Percentiles rank a stretch among this genome's conserved stretches.
These are phyloP conservation scores for Entomortierella parvispora DNA, from an alignment of 192 early-diverging fungal genomes.

Conservation along the genomic window DNA sequence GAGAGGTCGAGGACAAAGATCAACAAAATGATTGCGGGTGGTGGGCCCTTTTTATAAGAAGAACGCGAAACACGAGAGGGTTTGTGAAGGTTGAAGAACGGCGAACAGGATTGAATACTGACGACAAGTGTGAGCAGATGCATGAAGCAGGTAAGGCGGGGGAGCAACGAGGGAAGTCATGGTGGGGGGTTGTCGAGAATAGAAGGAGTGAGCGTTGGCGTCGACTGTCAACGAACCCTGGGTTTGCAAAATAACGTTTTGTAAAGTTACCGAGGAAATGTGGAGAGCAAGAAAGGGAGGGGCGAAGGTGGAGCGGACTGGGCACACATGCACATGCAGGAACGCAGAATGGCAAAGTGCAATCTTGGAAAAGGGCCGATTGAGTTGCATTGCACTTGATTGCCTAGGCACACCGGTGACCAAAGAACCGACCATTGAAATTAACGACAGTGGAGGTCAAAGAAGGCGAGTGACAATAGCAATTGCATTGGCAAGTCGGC, in stretches of 20 bases:
- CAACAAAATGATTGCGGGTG: neutral
- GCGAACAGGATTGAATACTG: too few species aligned
- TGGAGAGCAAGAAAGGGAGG: slow-evolving; percentile 14
- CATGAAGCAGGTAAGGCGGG: too few species aligned
- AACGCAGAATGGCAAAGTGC: neutral
- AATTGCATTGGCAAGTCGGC: neutral
- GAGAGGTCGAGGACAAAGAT: neutral
- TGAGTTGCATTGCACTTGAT: too few species aligned
- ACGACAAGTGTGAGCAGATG: too few species aligned
- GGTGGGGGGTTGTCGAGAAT: too few species aligned
- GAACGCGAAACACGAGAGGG: too few species aligned
- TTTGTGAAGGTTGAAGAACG: neutral
- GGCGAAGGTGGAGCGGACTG: neutral
- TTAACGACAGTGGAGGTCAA: neutral
- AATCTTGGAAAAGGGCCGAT: too few species aligned
- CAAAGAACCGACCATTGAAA: neutral
- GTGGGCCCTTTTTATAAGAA: neutral
- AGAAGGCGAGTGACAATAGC: neutral
- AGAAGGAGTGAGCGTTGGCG: too few species aligned
- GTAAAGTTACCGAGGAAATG: slow-evolving; percentile 20
- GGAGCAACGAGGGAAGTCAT: too few species aligned
- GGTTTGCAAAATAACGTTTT: neutral
- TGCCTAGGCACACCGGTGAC: too few species aligned
- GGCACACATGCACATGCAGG: neutral
- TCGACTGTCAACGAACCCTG: neutral